Evolutionary conservation across 768 basidiomycete genomes (phyloP), one percentile per base, ranked within the genome.

Genomic region (Ramaria sp.): DNA sequence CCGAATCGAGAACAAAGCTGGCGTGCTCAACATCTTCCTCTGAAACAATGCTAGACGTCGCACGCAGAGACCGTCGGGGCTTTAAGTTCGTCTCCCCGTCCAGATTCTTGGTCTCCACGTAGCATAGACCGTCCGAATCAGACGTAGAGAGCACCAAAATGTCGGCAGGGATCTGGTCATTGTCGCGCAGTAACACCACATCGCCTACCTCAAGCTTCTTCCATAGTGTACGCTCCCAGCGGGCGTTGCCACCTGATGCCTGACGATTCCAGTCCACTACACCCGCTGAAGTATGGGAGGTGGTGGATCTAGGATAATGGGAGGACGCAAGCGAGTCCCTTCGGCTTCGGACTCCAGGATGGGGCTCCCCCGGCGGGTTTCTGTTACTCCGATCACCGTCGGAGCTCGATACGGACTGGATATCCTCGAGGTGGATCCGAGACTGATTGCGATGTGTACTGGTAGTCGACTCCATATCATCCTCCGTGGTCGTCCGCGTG

Each of bases 141-240:
- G 91, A 93, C 0, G 94, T 94, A 9, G 91, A 83, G 6, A 97
- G 79, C 0, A 99, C 90, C 59, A 94, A 78, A 61, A 98, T 86
- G 65, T 99, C 95, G 7, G 95, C 95, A 0, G 95, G 95, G 12
- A 98, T 87, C 71, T 96, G 95, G 51, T 97, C 95, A 69, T 97
- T 88, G 62, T 97, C 92, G 58, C 86, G 75, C 34, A 98, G 74
- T 7, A 97, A 73, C 31, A 98, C 90, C 20, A 97, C 71, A 66
- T 98, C 95, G n/a, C 95, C 95, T 11, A 97, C 93, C 66, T 96
- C 93, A 45, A 98, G 77, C 75, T 98, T 97, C 77, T 98, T 97
- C 95, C 95, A 98, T 1, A 98, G 73, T 13, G 95, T 98, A 55
- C 95, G 76, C 66, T 97, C 93, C 95, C 95, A 98, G 27, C 78